These are phyloP conservation scores for Nigrospora osmanthi DNA, from an alignment of 2,329 filamentous ascomycete genomes.

Conservation along the genomic window DNA sequence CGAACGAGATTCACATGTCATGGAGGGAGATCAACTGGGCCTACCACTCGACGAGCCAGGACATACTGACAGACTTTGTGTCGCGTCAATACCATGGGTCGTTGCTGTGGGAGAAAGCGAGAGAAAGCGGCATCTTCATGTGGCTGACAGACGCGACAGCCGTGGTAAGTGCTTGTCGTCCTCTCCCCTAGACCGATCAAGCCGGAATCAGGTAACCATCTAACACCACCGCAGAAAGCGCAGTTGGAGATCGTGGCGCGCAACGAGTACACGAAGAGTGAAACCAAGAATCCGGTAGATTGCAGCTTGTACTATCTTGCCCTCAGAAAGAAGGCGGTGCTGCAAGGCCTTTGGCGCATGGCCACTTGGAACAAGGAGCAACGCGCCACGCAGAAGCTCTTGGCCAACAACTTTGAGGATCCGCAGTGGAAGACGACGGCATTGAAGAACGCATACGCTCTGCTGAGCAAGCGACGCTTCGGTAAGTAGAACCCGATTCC, in stretches of 20 bases:
- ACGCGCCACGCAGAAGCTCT: constrained; percentile 64
- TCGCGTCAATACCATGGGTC: constrained; percentile 70
- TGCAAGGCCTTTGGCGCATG: constrained; percentile 92
- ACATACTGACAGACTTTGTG: constrained; percentile 81
- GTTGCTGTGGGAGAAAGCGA: constrained; percentile 77
- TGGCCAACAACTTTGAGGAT: constrained; percentile 87
- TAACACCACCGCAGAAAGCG: constrained; percentile 39
- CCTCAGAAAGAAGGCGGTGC: constrained; percentile 79
- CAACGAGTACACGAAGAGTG: constrained; percentile 85
- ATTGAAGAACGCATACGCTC: constrained; percentile 90
- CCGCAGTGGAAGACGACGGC: constrained; percentile 82
- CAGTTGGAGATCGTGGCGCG: constrained; percentile 89
- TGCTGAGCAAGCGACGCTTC: constrained; percentile 86
- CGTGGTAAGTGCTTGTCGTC: constrained; percentile 48
- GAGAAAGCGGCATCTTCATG: constrained; percentile 87
- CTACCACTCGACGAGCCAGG: constrained; percentile 77
- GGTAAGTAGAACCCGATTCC: constrained; percentile 36
- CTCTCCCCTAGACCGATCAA: not conserved
- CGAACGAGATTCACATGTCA: constrained; percentile 57
- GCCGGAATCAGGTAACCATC: not conserved
- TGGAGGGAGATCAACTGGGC: constrained; percentile 83
- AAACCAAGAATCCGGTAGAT: constrained; percentile 82
- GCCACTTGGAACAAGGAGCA: constrained; percentile 86
- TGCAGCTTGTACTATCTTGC: constrained; percentile 91
- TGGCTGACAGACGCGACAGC: constrained; percentile 77